These are phyloP conservation scores for Saitozyma podzolica DNA, from an alignment of 768 basidiomycete species.

Conservation along the genomic window DNA sequence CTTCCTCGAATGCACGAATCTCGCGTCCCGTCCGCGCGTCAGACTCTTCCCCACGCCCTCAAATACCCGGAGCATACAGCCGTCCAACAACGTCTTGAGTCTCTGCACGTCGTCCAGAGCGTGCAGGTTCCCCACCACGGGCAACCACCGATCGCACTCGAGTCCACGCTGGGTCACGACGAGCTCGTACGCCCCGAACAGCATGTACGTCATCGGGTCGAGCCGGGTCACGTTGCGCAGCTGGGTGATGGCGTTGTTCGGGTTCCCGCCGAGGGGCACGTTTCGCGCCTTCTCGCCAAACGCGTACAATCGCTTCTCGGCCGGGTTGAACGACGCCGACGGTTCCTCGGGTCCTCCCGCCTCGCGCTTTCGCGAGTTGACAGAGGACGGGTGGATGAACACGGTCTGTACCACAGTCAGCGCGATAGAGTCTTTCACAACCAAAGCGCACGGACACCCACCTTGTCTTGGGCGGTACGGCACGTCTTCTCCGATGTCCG, in stretches of 20 bases:
- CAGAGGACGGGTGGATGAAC: slow-evolving; percentile 81
- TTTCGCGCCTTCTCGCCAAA: slow-evolving; percentile 83
- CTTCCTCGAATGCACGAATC: slow-evolving; percentile 13
- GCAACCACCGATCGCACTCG: slow-evolving; percentile 88
- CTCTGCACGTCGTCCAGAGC: slow-evolving; percentile 79
- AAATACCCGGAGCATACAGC: slow-evolving; percentile 83
- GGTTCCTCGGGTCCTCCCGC: slow-evolving; percentile 47
- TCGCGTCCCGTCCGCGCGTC: slow-evolving; percentile 23
- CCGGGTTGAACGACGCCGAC: slow-evolving; percentile 42
- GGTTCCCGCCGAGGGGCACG: slow-evolving; percentile 56
- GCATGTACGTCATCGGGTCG: slow-evolving; percentile 82
- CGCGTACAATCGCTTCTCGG: slow-evolving; percentile 75
- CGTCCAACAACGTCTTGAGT: slow-evolving; percentile 75
- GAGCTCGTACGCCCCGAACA: slow-evolving; percentile 84
- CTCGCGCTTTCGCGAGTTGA: slow-evolving; percentile 70
- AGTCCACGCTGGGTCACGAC: slow-evolving; percentile 69
- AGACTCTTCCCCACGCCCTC: slow-evolving; percentile 65
- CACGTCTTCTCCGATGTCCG: slow-evolving; percentile 64
- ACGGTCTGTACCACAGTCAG: slow-evolving; percentile 58
- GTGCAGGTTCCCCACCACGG: slow-evolving; percentile 66
- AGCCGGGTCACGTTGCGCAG: slow-evolving; percentile 78
- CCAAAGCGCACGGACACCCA: slow-evolving; percentile 47
- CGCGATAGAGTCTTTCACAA: neutral
- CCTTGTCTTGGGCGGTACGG: slow-evolving; percentile 81
- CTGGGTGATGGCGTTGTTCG: slow-evolving; percentile 62